Base-by-base conservation (phyloP, 768 basidiomycete genomes). In the Suillus subalutaceus region DNA sequence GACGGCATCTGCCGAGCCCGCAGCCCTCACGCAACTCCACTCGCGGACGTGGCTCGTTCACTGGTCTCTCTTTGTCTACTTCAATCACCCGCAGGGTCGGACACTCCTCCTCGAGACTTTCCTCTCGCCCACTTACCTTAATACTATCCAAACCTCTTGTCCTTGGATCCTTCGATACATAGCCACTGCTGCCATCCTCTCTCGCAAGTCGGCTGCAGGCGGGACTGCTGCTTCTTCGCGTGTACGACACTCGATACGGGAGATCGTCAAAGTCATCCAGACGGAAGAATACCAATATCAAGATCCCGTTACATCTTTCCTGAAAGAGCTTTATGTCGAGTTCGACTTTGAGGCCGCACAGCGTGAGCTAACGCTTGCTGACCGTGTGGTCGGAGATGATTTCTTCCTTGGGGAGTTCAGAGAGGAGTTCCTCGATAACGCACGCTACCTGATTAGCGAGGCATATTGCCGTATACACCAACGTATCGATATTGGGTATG, bases 1-100 rank as follows among this genome's bases (percentile, higher is more conserved):
- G 65, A 74, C 82, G 40, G 80, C 72, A 62, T 70, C 83, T 10
- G 71, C 84, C 26, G 81, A 89, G 58, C 86, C 90, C 46, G 90
- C 90, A n/a, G 89, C 91, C 0, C 85, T 96, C 37, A 85, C 87
- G 44, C 94, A 97, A 73, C 85, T 99, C 38, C 96, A 98, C 78
- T 93, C 95, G 3, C 88, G 97, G 66, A 94, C 96, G 23, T 98
- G 97, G 96, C 86, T 97, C 67, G 88, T 94, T 8, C 97, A 99
- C 80, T 99, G 97, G 97, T 93, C 92, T 1, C 88, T 99, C 59
- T 99, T 98, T 78, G 95, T 98, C 64, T 99, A 97, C 82, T 99
- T 96, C 84, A 98, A 97, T 81, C 94, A 98, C 79, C 89, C 90
- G 0, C 88, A 96, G 71, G 96, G 94, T 35, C 90, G 96, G 50